Conservation (phyloP, 352 stramenopile species). For the Globisporangium nunn region DNA sequence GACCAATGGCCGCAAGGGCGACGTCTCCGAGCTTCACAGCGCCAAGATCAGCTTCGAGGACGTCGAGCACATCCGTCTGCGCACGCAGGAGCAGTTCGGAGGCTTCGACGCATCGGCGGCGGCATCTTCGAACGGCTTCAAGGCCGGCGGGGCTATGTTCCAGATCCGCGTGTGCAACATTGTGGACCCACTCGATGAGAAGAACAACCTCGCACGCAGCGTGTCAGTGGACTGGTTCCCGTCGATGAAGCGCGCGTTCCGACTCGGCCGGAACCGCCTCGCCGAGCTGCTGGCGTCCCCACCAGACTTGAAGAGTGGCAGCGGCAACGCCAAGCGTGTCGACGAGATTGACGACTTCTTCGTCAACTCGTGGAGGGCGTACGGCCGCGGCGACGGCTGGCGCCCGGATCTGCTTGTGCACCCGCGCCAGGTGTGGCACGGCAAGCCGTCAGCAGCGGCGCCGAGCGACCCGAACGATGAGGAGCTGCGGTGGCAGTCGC, state of each 20-base stretch:
- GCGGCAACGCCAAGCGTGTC: background rate
- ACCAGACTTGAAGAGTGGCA: background rate
- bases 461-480: conserved; percentile 2
- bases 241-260: conserved; percentile 64
- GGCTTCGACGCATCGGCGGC: conserved; percentile 26
- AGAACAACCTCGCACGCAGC: conserved; percentile 83
- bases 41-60: conserved; percentile 32
- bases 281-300: conserved; percentile 23
- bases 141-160: conserved; percentile 27
- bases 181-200: conserved; percentile 81
- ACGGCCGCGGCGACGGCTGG: conserved; percentile 69
- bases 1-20: background rate
- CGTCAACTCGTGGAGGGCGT: conserved; percentile 47
- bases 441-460: conserved; percentile 8
- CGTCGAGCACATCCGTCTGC: conserved; percentile 38
- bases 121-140: conserved; percentile 10
- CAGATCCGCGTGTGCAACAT: conserved; percentile 83
- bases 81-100: conserved; percentile 51
- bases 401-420: conserved; percentile 74
- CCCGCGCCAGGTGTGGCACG: conserved; percentile 65
- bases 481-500: conserved; percentile 11
- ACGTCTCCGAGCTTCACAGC: conserved; percentile 9
- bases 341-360: conserved; percentile 48
- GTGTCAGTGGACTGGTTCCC: conserved; percentile 68
- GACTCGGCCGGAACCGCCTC: conserved; percentile 48